Conservation (phyloP, 1,284 basidiomycete genomes). For the Golubevia pallescens region DNA sequence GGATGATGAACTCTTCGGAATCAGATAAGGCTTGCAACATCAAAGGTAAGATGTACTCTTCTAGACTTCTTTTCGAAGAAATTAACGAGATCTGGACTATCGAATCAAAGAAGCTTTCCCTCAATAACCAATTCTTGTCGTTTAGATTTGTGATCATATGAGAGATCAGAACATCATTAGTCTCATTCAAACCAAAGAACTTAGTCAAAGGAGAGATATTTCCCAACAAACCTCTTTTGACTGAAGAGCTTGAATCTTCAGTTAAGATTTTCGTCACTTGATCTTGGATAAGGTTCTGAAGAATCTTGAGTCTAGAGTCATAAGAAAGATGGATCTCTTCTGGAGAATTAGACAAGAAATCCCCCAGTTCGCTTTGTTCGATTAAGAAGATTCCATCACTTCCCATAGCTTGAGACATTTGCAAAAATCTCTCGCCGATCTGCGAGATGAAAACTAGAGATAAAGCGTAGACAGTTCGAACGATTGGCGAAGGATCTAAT, state of each 20-base stretch:
- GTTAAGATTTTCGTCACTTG: constrained; percentile 43
- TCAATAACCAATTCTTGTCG: constrained; percentile 45
- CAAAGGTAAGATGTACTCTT: constrained; percentile 82
- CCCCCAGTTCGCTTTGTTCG: constrained; percentile 23
- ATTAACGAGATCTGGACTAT: constrained; percentile 41
- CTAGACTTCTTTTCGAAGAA: constrained; percentile 65
- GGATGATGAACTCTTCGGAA: constrained; percentile 91
- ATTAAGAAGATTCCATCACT: constrained; percentile 31
- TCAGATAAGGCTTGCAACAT: constrained; percentile 82
- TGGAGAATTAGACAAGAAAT: neutral
- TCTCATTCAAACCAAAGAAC: constrained; percentile 43
- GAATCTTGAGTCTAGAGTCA: constrained; percentile 14
- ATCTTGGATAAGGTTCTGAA: constrained; percentile 43
- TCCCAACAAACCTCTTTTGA: constrained; percentile 43
- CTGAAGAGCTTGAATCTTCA: constrained; percentile 33
- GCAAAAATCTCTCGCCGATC: constrained; percentile 37
- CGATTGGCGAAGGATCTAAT: constrained; percentile 32
- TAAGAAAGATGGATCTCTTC: neutral
- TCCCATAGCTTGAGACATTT: constrained; percentile 40
- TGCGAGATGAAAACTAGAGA: constrained; percentile 32
- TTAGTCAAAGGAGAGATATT: constrained; percentile 31
- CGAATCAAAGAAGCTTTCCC: constrained; percentile 49
- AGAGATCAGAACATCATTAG: constrained; percentile 48
- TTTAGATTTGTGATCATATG: constrained; percentile 63
- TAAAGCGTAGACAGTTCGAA: constrained; percentile 38